phyloP scores from a whole-genome alignment of 768 basidiomycete species.

The Agaricus sinodeliciosus region DNA sequence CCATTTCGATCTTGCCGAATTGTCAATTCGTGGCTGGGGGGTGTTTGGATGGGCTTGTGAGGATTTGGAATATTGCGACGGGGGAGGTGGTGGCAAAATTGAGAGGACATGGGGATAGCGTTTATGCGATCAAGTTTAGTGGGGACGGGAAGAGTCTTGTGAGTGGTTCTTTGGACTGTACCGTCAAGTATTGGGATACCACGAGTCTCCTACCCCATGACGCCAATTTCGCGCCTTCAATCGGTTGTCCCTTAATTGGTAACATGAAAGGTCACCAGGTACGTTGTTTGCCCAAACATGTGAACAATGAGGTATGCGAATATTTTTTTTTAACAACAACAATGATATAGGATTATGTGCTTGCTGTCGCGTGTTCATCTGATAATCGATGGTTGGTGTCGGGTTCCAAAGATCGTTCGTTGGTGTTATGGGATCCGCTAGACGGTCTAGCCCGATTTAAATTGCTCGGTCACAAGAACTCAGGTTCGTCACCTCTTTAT shows the following conservation, averaged over 20 bases:
- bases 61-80: slow-evolving; percentile 72
- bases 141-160: slow-evolving; percentile 89
- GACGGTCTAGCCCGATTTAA: slow-evolving; percentile 80
- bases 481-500: slow-evolving; percentile 28
- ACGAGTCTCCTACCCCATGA: slow-evolving; percentile 34
- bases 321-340: no score
- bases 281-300: slow-evolving; percentile 64
- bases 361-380: slow-evolving; percentile 70
- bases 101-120: slow-evolving; percentile 75
- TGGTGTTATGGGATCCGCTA: slow-evolving; percentile 88
- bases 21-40: slow-evolving; percentile 63
- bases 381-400: slow-evolving; percentile 94
- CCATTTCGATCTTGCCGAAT: slow-evolving; percentile 73
- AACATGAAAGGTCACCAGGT: slow-evolving; percentile 56
- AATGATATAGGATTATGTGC: slow-evolving; percentile 43
- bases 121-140: slow-evolving; percentile 88
- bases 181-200: slow-evolving; percentile 85
- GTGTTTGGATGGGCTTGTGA: slow-evolving; percentile 67
- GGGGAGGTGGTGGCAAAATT: slow-evolving; percentile 69
- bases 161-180: slow-evolving; percentile 87
- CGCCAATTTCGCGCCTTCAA: not conserved
- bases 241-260: slow-evolving; percentile 6
- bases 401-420: slow-evolving; percentile 90
- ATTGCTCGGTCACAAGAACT: slow-evolving; percentile 71
- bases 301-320: not conserved